phyloP scores from a whole-genome alignment of 805 yeast species.

The Soucietia sequanensis region DNA sequence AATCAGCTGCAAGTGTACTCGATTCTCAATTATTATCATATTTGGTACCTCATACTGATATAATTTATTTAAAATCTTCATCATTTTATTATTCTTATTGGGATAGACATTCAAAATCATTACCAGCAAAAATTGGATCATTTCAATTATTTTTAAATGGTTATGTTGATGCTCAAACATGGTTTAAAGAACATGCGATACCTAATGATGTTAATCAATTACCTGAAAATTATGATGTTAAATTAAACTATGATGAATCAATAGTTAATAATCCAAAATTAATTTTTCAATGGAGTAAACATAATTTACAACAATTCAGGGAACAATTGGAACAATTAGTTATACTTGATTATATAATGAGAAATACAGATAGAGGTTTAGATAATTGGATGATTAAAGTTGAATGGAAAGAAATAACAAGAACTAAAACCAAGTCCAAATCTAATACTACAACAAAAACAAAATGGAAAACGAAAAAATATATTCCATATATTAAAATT shows the following conservation, averaged over 20 bases:
- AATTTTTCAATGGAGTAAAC: slow-evolving; percentile 54
- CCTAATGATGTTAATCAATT: slow-evolving; percentile 33
- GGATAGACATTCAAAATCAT: slow-evolving; percentile 33
- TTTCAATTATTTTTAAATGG: slow-evolving; percentile 62
- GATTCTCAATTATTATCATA: slow-evolving; percentile 58
- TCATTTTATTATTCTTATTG: slow-evolving; percentile 53
- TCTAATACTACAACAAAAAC: slow-evolving; percentile 4
- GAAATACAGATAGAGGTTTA: slow-evolving; percentile 72
- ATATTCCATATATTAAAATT: slow-evolving; percentile 44
- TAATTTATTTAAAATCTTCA: slow-evolving; percentile 47
- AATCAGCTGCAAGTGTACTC: slow-evolving; percentile 66
- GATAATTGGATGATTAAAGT: slow-evolving; percentile 78
- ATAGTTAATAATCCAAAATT: slow-evolving; percentile 4
- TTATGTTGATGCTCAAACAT: slow-evolving; percentile 60
- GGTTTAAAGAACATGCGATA: slow-evolving; percentile 54
- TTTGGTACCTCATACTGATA: slow-evolving; percentile 67
- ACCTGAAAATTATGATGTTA: slow-evolving; percentile 19
- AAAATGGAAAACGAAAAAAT: slow-evolving; percentile 9
- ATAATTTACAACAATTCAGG: slow-evolving; percentile 49
- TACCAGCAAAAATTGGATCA: slow-evolving; percentile 58
- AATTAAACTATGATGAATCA: slow-evolving; percentile 9
- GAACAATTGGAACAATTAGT: slow-evolving; percentile 68
- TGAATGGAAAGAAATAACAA: slow-evolving; percentile 38
- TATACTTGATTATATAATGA: slow-evolving; percentile 65
- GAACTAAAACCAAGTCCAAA: too few relatives aligned